Conservation (phyloP, 1,284 basidiomycete species). For the Afroboletus lepidellus region DNA sequence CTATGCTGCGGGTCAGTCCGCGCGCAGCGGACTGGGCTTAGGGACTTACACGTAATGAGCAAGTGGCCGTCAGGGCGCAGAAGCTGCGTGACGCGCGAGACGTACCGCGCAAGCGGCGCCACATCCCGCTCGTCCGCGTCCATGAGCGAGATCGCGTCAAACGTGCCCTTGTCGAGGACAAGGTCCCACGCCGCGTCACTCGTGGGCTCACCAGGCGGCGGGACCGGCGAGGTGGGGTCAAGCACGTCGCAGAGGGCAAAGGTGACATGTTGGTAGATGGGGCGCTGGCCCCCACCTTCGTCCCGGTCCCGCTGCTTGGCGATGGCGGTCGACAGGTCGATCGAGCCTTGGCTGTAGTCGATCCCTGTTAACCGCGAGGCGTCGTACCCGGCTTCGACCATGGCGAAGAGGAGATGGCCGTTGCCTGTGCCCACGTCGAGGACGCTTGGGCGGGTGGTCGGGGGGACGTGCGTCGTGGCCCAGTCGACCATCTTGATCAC, state of each 20-base stretch:
- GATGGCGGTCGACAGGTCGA: slow-evolving; percentile 56
- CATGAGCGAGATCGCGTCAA: slow-evolving; percentile 83
- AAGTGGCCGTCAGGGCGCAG: slow-evolving; percentile 72
- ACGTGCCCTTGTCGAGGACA: slow-evolving; percentile 79
- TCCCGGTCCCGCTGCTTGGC: slow-evolving; percentile 36
- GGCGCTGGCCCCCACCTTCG: slow-evolving; percentile 11
- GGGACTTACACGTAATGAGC: slow-evolving; percentile 75
- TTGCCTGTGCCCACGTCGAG: slow-evolving; percentile 85
- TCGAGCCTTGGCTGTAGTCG: slow-evolving; percentile 79
- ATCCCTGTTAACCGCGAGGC: slow-evolving; percentile 62
- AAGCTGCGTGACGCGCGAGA: slow-evolving; percentile 54
- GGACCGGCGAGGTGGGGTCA: slow-evolving; percentile 41
- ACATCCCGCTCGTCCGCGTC: slow-evolving; percentile 56
- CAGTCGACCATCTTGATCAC: slow-evolving; percentile 82
- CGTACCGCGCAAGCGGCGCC: slow-evolving; percentile 62
- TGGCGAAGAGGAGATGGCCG: slow-evolving; percentile 77
- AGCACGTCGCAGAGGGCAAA: slow-evolving; percentile 66
- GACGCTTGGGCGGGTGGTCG: slow-evolving; percentile 44
- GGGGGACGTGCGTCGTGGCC: slow-evolving; percentile 51
- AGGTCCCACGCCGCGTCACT: slow-evolving; percentile 55
- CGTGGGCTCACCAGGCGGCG: slow-evolving; percentile 28
- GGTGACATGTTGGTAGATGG: slow-evolving; percentile 36
- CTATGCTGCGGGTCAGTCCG: slow-evolving; percentile 36
- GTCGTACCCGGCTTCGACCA: slow-evolving; percentile 67
- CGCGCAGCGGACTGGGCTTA: not conserved